Evolutionary conservation across 257 asterid species (phyloP).

Genomic region (Rubia yunnanensis): DNA sequence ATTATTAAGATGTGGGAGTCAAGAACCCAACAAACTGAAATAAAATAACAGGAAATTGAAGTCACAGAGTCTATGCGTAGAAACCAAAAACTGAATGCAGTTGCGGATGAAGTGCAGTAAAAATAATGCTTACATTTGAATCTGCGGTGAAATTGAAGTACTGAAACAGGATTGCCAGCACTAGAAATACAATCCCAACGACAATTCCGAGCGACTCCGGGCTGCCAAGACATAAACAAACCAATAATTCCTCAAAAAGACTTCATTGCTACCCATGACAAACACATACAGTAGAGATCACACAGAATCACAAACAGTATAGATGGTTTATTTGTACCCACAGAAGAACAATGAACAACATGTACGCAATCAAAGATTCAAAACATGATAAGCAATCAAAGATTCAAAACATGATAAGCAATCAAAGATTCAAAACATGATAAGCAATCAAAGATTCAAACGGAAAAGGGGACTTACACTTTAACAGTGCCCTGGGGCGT

Average conservation of each 20-base stretch:
- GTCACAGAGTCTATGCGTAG: background rate
- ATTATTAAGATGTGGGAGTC: slow-evolving; percentile 1
- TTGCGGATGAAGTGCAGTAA: background rate
- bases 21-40: background rate
- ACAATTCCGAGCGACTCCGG: slow-evolving; percentile 94
- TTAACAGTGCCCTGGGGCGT: slow-evolving; percentile 84
- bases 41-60: slow-evolving; percentile 7
- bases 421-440: background rate
- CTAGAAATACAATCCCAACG: slow-evolving; percentile 72
- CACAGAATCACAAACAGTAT: background rate
- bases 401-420: background rate
- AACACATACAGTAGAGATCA: background rate
- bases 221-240: slow-evolving; percentile 33
- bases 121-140: slow-evolving; percentile 39
- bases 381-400: background rate
- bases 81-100: background rate
- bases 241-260: background rate
- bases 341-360: background rate
- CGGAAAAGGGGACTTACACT: slow-evolving; percentile 92
- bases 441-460: background rate
- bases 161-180: slow-evolving; percentile 71
- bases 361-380: background rate
- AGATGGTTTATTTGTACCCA: background rate
- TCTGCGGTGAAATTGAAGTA: slow-evolving; percentile 59
- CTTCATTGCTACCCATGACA: no score